Base-by-base conservation (phyloP, 768 basidiomycete genomes). In the Strobilomyces confusus region DNA sequence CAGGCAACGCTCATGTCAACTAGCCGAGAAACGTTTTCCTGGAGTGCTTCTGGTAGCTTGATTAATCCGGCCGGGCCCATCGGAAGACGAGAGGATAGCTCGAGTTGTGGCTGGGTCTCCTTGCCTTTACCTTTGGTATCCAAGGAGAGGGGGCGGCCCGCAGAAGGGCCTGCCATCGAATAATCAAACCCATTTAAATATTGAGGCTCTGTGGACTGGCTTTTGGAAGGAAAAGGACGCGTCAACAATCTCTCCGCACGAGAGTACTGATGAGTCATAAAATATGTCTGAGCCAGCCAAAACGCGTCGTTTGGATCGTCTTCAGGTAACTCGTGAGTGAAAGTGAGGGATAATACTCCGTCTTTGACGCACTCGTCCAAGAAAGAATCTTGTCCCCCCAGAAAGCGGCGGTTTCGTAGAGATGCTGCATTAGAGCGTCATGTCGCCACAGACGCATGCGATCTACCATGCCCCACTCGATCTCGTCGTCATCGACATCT, bases 381-480 rank as follows among this genome's bases (percentile, higher is more conserved):
- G 82, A 89, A 44, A 98, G 76, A 43, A 98, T 85, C 70, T 99
- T 98, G 75, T 95, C 93, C 5, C 97, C 97, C 97, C 97, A 99
- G 68, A 98, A 98, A 6, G 89, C 87, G 3, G 97, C 95, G 0
- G 95, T 97, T 58, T 93, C 91, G 70, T 98, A 97, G 13, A 99
- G 74, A 76, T 99, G 97, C 71, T 98, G 97, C 86, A 95, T 94
- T 59, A 99, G 80, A 38, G 97, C 95, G 73, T 98, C 97, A 65
- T 98, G 95, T 38, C 97, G 77, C 95, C 95, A 98, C 41, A 93
- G 74, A 53, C 97, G 79, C 92, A 99, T 95, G 29, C 95, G 82
- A 72, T 98, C 95, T 4, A 98, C 84, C 77, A 91, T 85, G 2
- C 84, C 83, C 91, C 90, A 94, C 59, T 87, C 84, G 43, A 22